Conservation (phyloP, 306 rosid species). For the Quercus rubra region DNA sequence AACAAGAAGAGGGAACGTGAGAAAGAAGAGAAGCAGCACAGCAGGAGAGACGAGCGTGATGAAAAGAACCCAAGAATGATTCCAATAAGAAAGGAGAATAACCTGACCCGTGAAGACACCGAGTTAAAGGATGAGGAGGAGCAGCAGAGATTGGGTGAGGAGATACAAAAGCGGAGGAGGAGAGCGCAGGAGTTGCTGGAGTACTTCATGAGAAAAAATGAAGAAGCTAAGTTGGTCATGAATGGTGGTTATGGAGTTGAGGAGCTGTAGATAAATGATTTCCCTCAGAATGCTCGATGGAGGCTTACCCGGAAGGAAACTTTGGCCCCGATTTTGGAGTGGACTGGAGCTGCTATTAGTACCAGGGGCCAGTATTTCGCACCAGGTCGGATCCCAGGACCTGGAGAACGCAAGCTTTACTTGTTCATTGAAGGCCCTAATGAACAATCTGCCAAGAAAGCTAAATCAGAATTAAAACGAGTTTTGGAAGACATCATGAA, state of each 20-base stretch:
- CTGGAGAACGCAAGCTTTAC: conserved; percentile 90
- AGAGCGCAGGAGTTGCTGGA: conserved; percentile 98
- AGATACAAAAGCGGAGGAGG: conserved; percentile 90
- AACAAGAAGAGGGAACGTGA: conserved; percentile 29
- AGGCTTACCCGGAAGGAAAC: conserved; percentile 97
- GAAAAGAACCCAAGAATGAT: conserved; percentile 57
- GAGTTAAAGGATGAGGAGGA: conserved; percentile 62
- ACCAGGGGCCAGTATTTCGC: conserved; percentile 92
- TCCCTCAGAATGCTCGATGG: conserved; percentile 98
- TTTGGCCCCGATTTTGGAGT: conserved; percentile 78
- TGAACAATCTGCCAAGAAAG: conserved; percentile 84
- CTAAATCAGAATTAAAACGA: conserved; percentile 81
- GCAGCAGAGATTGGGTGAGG: conserved; percentile 76
- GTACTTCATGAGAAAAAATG: conserved; percentile 64
- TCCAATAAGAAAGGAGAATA: conserved; percentile 35
- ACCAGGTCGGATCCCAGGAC: conserved; percentile 72
- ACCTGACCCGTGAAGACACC: conserved; percentile 52
- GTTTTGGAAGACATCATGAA: conserved; percentile 86
- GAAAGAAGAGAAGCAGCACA: conserved; percentile 47
- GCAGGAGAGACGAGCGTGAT: conserved; percentile 55
- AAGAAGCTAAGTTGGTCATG: conserved; percentile 25
- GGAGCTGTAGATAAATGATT: conserved; percentile 89
- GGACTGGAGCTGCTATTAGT: conserved; percentile 97
- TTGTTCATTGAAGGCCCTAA: conserved; percentile 92
- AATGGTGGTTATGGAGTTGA: conserved; percentile 44